phyloP scores from a whole-genome alignment of 805 yeast species.

The Nakazawaea peltata region DNA sequence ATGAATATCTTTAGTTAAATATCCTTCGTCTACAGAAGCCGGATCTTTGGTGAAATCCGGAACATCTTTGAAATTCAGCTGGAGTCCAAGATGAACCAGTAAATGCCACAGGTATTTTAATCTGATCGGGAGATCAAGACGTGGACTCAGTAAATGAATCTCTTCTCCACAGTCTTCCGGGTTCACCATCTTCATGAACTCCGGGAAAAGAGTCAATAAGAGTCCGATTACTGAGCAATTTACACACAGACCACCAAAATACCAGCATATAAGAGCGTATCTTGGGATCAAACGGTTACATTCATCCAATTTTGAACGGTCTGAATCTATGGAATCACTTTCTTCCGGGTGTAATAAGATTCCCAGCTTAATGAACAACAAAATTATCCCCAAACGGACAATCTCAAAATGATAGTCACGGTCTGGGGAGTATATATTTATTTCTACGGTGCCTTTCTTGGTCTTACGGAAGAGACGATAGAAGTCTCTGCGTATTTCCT shows the following conservation, averaged over 20 bases:
- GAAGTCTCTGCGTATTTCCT: slow-evolving; percentile 5
- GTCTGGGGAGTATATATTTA: slow-evolving; percentile 4
- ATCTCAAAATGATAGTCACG: slow-evolving; percentile 3
- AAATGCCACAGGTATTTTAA: background rate
- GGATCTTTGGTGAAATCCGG: background rate
- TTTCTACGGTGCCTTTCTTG: slow-evolving; percentile 7
- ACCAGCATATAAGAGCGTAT: slow-evolving; percentile 3
- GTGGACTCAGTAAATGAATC: background rate
- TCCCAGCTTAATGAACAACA: slow-evolving; percentile 6
- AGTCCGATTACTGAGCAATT: slow-evolving; percentile 2
- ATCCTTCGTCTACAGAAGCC: background rate
- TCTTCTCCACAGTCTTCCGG: slow-evolving; percentile 7
- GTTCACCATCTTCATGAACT: slow-evolving; percentile 1
- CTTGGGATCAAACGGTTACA: slow-evolving; percentile 1
- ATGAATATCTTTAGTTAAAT: background rate
- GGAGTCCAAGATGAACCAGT: slow-evolving; percentile 2
- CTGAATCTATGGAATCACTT: background rate
- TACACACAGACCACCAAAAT: slow-evolving; percentile 1
- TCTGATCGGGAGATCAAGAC: background rate
- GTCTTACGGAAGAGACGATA: slow-evolving; percentile 5
- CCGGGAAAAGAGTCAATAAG: slow-evolving; percentile 1
- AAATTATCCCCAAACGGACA: slow-evolving; percentile 2
- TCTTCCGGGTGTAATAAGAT: slow-evolving; percentile 4
- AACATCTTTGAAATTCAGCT: background rate
- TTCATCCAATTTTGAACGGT: slow-evolving; percentile 3